These are phyloP conservation scores for Fusarium agapanthi DNA, from an alignment of 2,329 filamentous ascomycete species.

Conservation along the genomic window DNA sequence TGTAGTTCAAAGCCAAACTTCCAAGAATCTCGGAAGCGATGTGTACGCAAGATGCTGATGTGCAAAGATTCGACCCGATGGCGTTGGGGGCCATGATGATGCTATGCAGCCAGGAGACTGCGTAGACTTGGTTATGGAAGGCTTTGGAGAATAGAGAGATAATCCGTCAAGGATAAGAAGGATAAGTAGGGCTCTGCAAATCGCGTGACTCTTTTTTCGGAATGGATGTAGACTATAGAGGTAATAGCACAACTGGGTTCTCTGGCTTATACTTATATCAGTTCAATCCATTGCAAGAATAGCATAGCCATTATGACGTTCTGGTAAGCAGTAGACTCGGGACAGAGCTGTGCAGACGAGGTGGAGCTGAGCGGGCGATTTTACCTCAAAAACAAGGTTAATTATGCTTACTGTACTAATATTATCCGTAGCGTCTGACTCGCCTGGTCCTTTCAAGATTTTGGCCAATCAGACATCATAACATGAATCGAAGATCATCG, in stretches of 20 bases:
- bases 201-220: fast-evolving
- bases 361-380: not conserved
- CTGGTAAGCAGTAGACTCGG: not conserved
- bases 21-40: conserved; percentile 45
- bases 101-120: not conserved
- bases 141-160: too few species aligned
- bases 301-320: not conserved
- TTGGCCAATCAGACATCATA: not conserved
- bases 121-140: fast-evolving
- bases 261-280: not conserved
- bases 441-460: fast-evolving
- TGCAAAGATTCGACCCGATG: not conserved
- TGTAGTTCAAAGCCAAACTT: conserved; percentile 55
- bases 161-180: not conserved
- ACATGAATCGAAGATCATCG: not conserved
- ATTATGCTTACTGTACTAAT: not conserved
- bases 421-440: not conserved
- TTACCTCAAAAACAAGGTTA: not conserved
- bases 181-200: fast-evolving
- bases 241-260: not conserved
- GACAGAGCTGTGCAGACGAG: not conserved
- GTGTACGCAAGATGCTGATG: conserved; percentile 44
- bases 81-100: not conserved
- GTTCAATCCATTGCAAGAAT: not conserved
- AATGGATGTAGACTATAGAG: not conserved